Percentiles rank a stretch among this genome's conserved stretches.
Conservation (phyloP, 306 rosid genomes). For the Rosa persica region DNA sequence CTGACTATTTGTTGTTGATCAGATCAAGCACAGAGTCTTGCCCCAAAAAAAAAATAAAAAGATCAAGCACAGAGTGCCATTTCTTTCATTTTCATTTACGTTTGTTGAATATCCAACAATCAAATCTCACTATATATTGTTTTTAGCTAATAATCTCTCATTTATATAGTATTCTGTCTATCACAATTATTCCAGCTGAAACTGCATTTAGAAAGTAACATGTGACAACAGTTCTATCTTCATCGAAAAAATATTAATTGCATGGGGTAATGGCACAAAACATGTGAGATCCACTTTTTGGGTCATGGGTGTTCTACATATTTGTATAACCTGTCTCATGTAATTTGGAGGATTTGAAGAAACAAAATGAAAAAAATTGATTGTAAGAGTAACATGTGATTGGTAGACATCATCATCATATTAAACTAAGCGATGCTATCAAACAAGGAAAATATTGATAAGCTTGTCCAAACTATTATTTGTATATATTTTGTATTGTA, state of each 20-base stretch:
- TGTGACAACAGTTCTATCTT: background rate
- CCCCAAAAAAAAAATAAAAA: no score
- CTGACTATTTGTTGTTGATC: background rate
- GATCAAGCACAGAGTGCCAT: background rate
- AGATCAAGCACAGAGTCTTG: background rate
- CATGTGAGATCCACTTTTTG: background rate
- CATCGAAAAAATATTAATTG: background rate
- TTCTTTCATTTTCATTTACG: background rate
- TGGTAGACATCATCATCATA: background rate
- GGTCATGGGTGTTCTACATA: background rate
- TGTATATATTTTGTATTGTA: no score
- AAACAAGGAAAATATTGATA: no score
- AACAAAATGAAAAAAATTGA: background rate
- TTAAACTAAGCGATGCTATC: background rate
- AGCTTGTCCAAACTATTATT: background rate
- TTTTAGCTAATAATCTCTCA: slow-evolving; percentile 7
- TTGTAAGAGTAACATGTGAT: background rate
- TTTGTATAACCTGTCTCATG: background rate
- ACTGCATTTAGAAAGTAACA: background rate
- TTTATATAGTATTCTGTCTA: background rate
- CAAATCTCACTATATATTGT: background rate
- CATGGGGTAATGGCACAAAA: background rate
- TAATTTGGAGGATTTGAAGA: background rate
- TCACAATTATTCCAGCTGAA: slow-evolving; percentile 6
- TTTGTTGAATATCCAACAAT: background rate